A percentile compares a stretch with the other conserved stretches of the same genome.
phyloP scores from a whole-genome alignment of 257 asterid genomes.

The Coffea canephora region DNA sequence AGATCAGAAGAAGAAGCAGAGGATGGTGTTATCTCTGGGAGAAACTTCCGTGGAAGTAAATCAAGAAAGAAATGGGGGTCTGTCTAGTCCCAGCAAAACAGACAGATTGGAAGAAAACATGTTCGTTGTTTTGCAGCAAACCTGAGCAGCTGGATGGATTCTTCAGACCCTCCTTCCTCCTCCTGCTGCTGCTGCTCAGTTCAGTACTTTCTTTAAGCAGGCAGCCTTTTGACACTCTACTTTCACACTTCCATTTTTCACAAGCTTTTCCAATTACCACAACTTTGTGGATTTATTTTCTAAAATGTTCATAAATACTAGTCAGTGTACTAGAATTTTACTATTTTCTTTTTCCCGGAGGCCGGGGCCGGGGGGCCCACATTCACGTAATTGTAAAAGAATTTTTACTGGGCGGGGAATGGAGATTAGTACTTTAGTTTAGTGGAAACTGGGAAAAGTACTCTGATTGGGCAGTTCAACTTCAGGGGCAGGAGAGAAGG shows the following conservation, averaged over 20 bases:
- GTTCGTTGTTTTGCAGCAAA: background rate
- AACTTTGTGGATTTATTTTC: background rate
- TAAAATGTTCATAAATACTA: background rate
- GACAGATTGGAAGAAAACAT: background rate
- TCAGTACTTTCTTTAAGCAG: background rate
- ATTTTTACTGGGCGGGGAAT: no score
- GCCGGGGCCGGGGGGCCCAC: no score
- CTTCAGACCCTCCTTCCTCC: background rate
- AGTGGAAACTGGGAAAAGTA: background rate
- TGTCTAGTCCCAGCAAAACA: background rate
- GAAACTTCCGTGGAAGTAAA: background rate
- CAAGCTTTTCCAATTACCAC: background rate
- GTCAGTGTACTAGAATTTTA: no score
- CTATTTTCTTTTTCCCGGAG: no score
- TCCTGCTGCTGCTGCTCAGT: background rate
- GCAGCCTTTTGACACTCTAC: background rate
- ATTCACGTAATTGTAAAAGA: no score
- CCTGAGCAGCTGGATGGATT: background rate
- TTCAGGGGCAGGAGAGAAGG: no score
- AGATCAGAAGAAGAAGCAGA: slow-evolving; percentile 11
- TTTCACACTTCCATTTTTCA: background rate
- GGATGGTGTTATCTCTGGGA: background rate
- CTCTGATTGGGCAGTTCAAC: no score
- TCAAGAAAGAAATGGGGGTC: background rate
- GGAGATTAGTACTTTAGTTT: background rate